Conservation (phyloP, 2,329 filamentous ascomycete genomes). For the Pseudocercospora cruenta region DNA sequence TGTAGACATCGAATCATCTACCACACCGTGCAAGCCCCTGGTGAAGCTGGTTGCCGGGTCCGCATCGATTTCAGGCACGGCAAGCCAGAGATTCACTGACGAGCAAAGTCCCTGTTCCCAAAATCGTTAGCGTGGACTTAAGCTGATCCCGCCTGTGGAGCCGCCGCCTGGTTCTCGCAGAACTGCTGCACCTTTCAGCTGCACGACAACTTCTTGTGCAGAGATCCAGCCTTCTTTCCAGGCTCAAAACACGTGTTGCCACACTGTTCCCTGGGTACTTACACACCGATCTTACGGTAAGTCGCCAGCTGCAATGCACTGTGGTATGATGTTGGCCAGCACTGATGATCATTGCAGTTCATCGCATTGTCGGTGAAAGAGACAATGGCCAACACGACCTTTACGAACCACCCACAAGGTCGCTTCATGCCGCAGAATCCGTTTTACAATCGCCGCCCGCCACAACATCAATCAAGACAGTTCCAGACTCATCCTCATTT, state of each 20-base stretch:
- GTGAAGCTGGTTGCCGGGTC: background rate
- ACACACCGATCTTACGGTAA: slow-evolving; percentile 28
- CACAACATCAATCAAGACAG: slow-evolving; percentile 12
- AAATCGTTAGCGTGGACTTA: slow-evolving; percentile 2
- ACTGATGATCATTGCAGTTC: slow-evolving; percentile 4
- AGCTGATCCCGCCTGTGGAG: background rate
- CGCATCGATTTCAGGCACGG: background rate
- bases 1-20: background rate
- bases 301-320: slow-evolving; percentile 10
- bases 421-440: background rate
- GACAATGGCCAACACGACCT: slow-evolving; percentile 1
- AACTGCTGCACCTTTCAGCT: slow-evolving; percentile 6
- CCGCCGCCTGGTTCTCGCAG: slow-evolving; percentile 2
- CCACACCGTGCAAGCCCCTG: background rate
- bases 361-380: slow-evolving; percentile 18
- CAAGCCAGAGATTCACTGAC: background rate
- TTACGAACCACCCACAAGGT: background rate
- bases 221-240: background rate
- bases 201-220: slow-evolving; percentile 3
- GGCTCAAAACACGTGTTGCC: slow-evolving; percentile 4
- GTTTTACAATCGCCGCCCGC: background rate
- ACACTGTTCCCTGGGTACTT: slow-evolving; percentile 20
- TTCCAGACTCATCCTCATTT: slow-evolving; percentile 10
- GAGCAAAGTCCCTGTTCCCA: background rate
- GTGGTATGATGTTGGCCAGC: background rate